These are phyloP conservation scores for Sclerotinia subarctica DNA, from an alignment of 2,329 filamentous ascomycete genomes.

Conservation along the genomic window DNA sequence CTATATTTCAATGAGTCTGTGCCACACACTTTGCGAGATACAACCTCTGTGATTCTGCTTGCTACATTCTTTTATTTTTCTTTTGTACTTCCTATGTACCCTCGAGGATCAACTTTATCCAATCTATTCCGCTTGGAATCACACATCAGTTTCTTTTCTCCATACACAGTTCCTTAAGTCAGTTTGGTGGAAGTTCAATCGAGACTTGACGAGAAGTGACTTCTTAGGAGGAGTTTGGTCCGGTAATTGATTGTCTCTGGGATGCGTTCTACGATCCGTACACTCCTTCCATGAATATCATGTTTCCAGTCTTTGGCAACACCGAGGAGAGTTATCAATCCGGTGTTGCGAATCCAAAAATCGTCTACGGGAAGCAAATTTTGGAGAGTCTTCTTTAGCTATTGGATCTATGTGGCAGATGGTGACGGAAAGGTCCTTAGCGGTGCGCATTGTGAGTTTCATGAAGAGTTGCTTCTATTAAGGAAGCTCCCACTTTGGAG, in stretches of 20 bases:
- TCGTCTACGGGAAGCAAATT: not conserved
- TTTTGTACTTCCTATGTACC: no score
- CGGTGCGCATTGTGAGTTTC: not conserved
- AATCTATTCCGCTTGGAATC: no score
- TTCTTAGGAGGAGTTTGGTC: not conserved
- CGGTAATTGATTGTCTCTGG: conserved; percentile 1
- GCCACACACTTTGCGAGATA: not conserved
- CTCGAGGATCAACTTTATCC: no score
- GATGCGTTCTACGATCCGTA: not conserved
- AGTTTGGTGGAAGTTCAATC: no score
- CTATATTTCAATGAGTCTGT: not conserved
- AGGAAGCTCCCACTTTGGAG: not conserved
- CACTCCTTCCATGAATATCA: not conserved
- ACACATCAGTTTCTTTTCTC: no score
- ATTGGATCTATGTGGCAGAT: not conserved
- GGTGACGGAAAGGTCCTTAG: not conserved
- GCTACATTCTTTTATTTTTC: no score
- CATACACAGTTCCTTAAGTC: no score
- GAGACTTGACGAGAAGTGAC: not conserved
- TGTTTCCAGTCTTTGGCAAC: not conserved
- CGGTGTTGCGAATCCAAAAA: not conserved
- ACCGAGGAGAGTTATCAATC: not conserved
- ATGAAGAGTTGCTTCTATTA: not conserved
- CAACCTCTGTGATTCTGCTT: not conserved
- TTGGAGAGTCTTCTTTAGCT: not conserved